Evolutionary conservation across 2,329 filamentous ascomycete genomes (phyloP), one percentile per base, ranked within the genome.

Genomic region (Colletotrichum sp.): DNA sequence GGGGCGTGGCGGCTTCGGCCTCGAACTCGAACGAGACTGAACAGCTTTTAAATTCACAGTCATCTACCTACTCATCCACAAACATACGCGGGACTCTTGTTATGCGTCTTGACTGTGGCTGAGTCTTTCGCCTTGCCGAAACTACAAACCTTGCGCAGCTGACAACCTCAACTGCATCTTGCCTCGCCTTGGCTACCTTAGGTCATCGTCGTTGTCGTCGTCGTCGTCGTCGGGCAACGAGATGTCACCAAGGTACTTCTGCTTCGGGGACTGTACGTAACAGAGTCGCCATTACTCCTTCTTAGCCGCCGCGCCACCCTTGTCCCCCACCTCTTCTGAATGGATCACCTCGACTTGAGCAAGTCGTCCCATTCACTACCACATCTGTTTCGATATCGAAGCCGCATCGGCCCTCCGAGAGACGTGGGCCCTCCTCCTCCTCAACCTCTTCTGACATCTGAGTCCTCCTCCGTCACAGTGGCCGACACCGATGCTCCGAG

Each of bases 321-420:
- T 72, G 64, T 55, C 38, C 36, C 30, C 24, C 32, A 18, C 64
- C 64, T 28, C 38, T 28, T 57, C 32, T 28, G 8, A 24, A 28
- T 67, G 48, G 52, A 72, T 21, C 10, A 24, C 36, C 43, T 55
- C 30, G 21, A 30, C 28, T 13, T 52, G 57, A 30, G 18, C 26
- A n/a, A 61, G 26, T 60, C 57, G 28, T 61, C 28, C 58, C n/a
- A 61, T 61, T 34, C 28, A 61, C 30, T n/a, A 36, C 30, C 58
- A 28, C 26, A 55, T 24, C 12, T 34, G 26, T 61, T 68, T 74
- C 38, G 60, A 26, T 43, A 30, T 68, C 70, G 74, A 71, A 66
- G 52, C 65, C 71, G 71, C 57, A 28, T 76, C 74, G 74, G 71
- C 34, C 43, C 52, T 76, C 74, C 71, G 36, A 43, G 73, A 67